Evolutionary conservation across 83 land plant genomes (phyloP).

Genomic region (Isoetes engelmannii): DNA sequence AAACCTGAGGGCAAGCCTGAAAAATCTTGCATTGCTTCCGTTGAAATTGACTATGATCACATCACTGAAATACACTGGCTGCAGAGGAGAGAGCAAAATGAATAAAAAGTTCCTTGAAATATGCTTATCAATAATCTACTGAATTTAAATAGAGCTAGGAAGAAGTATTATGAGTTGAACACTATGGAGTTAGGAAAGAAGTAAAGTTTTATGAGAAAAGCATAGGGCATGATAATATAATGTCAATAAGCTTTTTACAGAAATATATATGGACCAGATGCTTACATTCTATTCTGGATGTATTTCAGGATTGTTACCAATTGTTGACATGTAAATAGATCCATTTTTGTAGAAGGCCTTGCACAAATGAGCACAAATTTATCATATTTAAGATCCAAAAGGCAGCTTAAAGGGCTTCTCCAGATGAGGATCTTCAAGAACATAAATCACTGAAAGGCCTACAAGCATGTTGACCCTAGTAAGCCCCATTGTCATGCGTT

Average conservation of each 20-base stretch:
- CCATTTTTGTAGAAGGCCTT: constrained; percentile 55
- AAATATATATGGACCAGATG: not conserved
- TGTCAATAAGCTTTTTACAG: too few relatives aligned
- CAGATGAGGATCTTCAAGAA: too few relatives aligned
- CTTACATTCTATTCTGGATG: constrained; percentile 84
- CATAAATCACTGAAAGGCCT: too few relatives aligned
- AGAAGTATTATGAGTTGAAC: too few relatives aligned
- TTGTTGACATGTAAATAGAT: constrained; percentile 53
- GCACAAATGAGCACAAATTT: constrained; percentile 46
- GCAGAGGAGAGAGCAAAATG: not conserved
- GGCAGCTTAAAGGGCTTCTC: constrained; percentile 2
- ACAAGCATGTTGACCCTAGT: too few relatives aligned
- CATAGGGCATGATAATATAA: too few relatives aligned
- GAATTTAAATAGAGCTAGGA: too few relatives aligned
- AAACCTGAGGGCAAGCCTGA: constrained; percentile 17
- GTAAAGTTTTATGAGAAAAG: too few relatives aligned
- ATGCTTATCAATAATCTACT: too few relatives aligned
- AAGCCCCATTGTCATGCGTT: too few relatives aligned
- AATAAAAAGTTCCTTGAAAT: too few relatives aligned
- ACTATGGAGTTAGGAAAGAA: too few relatives aligned
- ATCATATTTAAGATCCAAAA: constrained; percentile 43
- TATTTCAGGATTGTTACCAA: constrained; percentile 65
- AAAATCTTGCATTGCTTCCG: constrained; percentile 62
- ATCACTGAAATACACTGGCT: constrained; percentile 72
- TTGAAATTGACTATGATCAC: constrained; percentile 69